Evolutionary conservation across 805 yeast genomes (phyloP), one percentile per base, ranked within the genome.

Genomic region (Yamadazyma kitorensis): DNA sequence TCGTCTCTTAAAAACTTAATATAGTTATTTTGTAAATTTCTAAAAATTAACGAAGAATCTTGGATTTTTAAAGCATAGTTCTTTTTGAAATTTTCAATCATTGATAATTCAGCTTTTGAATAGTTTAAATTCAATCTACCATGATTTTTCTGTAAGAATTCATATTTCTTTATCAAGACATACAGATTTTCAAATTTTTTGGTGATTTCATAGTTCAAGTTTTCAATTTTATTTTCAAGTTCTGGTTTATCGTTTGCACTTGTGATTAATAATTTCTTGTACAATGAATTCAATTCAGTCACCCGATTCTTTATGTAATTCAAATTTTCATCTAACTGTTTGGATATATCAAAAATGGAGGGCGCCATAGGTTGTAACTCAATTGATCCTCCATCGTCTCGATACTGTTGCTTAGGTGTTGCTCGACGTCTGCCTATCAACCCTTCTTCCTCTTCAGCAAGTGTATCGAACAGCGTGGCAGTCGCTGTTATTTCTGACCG

Each of bases 1-100:
- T 86, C 96, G 43, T 85, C 85, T 45, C 84, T 78, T 38, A 91
- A 66, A 45, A 83, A 85, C 54, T 86, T 83, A 52, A 93, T 80
- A 51, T 93, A 93, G 44, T 83, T 80, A 51, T 91, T 86, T 56
- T 93, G 99, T 48, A 93, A 64, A 52, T 86, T 84, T 33, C 98
- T 67, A 60, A 89, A 93, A 33, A 71, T 74, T 13, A 89, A 75
- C 25, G 94, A 82, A 28, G 76, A 64, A 26, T 78, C 80, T 55
- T 93, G 98, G 15, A 93, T 80, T 54, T 82, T 80, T 28, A 82
- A 68, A 2, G 98, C 98, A 56, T 89, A 79, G 29, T 79, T 80
- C 48, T 86, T 85, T 57, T 86, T 83, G 63, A 86, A 76, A 58
- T 91, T 93, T 31, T 78, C 81, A 36, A 87, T 67, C 68, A 91